Base-by-base conservation (phyloP, 306 rosid genomes). In the Cucurbita pepo region DNA sequence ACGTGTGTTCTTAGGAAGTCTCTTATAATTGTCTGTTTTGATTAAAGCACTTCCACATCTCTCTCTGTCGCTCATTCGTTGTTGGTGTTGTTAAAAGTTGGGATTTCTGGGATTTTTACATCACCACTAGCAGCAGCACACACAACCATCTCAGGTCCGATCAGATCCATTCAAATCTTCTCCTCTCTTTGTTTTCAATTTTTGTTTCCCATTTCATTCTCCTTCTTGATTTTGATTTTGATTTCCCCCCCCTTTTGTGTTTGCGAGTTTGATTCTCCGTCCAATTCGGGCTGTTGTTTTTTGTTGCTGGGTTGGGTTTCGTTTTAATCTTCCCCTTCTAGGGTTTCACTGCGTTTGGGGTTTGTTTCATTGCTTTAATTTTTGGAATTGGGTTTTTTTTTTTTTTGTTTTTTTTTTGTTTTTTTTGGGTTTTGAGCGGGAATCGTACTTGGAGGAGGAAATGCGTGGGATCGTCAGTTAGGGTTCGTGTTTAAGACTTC, bases 81-180 rank as follows among this genome's bases (percentile, higher is more conserved):
- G 56, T 67, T 67, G 72, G 30, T 18, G 60, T 56, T 56, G 36
- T 55, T 55, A 63, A 67, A 67, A 47, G 40, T 67, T 43, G 73
- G 73, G 73, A 67, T 45, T 73, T 73, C 76, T 55, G 64, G 55
- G 76, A 73, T 58, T 56, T 56, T 45, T 58, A 12, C 76, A 40
- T 56, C 76, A 73, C 76, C 76, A 69, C 58, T 69, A 14, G 58
- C 74, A 69, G 76, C 69, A 55, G 62, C 18, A 38, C 53, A 30
- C 34, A 30, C 48, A 77, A 80, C 66, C 83, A 79, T 71, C 79
- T 77, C 76, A 74, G 60, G 83, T 82, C 78, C 45, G 81, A 76
- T 82, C 65, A 65, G 96, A 89, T 93, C 97, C 88, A 89, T 83
- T 86, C 96, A 83, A 91, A 85, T 86, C 91, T 89, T 87, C 72